Percentiles rank a stretch among this genome's conserved stretches.
These are phyloP conservation scores for Russula compacta DNA, from an alignment of 768 basidiomycete species.

Conservation along the genomic window DNA sequence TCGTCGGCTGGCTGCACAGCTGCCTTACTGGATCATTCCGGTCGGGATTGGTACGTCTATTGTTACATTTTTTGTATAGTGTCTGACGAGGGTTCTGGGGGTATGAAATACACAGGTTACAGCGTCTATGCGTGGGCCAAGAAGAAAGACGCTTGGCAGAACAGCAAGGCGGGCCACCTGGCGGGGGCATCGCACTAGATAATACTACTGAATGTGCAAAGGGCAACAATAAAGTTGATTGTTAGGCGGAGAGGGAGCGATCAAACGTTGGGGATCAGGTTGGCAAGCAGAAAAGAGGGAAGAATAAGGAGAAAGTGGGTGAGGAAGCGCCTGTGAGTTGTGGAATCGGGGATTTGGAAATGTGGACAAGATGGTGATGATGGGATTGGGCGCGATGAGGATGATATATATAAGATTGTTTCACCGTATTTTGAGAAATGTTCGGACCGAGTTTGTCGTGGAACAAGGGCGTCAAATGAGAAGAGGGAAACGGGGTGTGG, in stretches of 20 bases:
- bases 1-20: conserved; percentile 58
- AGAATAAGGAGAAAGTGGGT: no score
- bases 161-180: conserved; percentile 68
- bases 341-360: no score
- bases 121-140: conserved; percentile 73
- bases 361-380: no score
- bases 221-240: conserved; percentile 2
- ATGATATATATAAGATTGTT: no score
- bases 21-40: conserved; percentile 68
- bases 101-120: conserved; percentile 45
- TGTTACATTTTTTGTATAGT: background rate
- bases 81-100: background rate
- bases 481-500: background rate
- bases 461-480: no score
- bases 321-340: no score
- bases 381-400: no score
- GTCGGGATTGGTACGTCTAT: conserved; percentile 55
- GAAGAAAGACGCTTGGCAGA: conserved; percentile 47
- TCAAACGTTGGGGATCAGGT: no score
- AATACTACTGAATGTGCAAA: background rate
- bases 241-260: background rate
- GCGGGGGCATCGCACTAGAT: conserved; percentile 28
- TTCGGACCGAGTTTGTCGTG: no score
- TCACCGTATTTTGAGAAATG: no score
- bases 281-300: background rate